These are phyloP conservation scores for Ustilago sp. DNA, from an alignment of 1,284 basidiomycete species.

Conservation along the genomic window DNA sequence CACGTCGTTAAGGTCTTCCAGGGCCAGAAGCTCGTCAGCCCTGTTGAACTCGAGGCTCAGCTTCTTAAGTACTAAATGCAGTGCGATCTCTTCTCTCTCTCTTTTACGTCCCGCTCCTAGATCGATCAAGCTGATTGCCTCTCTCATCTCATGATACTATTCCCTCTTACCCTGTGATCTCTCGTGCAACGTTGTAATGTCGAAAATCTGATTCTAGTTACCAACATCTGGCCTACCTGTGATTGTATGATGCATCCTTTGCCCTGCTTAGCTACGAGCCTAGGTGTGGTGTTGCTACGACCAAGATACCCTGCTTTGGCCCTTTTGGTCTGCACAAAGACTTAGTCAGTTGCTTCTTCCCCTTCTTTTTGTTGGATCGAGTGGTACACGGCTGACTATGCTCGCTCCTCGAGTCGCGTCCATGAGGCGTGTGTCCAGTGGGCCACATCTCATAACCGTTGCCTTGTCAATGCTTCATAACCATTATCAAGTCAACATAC, in stretches of 20 bases:
- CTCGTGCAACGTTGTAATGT: constrained; percentile 24
- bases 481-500: too few species aligned
- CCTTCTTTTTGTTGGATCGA: too few species aligned
- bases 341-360: too few species aligned
- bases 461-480: too few species aligned
- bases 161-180: constrained; percentile 8
- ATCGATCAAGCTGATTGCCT: constrained; percentile 12
- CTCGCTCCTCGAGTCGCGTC: too few species aligned
- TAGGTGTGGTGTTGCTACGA: too few species aligned
- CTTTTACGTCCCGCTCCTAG: constrained; percentile 1
- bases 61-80: constrained; percentile 41
- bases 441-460: too few species aligned
- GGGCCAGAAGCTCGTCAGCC: constrained; percentile 81
- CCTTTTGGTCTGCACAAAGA: too few species aligned
- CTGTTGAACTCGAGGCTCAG: constrained; percentile 72
- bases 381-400: too few species aligned
- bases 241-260: neutral
- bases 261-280: too few species aligned
- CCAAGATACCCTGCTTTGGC: too few species aligned
- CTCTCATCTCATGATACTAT: constrained; percentile 13
- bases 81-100: neutral
- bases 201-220: constrained; percentile 14
- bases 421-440: too few species aligned
- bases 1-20: constrained; percentile 90
- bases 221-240: neutral